A percentile compares a stretch with the other conserved stretches of the same genome.
phyloP scores from a whole-genome alignment of 495 filamentous ascomycete species.

The Xylaria castorea region DNA sequence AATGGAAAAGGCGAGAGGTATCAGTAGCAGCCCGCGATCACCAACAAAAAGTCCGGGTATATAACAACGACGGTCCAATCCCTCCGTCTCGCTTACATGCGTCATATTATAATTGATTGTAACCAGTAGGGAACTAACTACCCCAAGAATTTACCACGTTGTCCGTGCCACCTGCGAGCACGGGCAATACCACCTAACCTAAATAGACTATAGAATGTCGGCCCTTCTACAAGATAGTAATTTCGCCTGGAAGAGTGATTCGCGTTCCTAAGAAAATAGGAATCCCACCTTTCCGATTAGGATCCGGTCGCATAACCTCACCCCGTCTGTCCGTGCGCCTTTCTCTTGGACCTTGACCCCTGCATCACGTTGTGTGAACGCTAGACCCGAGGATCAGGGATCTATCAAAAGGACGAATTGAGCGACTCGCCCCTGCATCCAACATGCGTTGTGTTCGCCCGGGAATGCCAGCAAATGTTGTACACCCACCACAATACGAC shows the following conservation, averaged over 20 bases:
- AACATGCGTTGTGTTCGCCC: constrained; percentile 19
- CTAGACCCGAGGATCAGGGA: constrained; percentile 22
- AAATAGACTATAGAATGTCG: constrained; percentile 8
- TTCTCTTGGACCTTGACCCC: constrained; percentile 14
- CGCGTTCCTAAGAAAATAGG: constrained; percentile 7
- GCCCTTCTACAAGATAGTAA: constrained; percentile 21
- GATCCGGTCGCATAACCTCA: constrained; percentile 21
- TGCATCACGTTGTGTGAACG: constrained; percentile 21
- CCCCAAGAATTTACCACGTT: constrained; percentile 21
- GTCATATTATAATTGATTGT: not conserved
- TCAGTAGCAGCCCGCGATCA: not conserved
- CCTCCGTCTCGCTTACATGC: constrained; percentile 3
- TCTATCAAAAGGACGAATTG: constrained; percentile 17
- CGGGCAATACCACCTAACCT: constrained; percentile 12
- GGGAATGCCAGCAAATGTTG: constrained; percentile 11
- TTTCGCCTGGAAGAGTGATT: constrained; percentile 7
- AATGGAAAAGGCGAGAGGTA: not conserved
- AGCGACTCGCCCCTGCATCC: constrained; percentile 18
- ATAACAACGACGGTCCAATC: constrained; percentile 2
- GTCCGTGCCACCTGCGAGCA: constrained; percentile 22
- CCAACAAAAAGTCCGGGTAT: constrained; percentile 4
- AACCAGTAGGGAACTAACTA: constrained; percentile 1
- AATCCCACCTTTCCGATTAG: constrained; percentile 21
- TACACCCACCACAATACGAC: not conserved
- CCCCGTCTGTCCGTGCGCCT: constrained; percentile 15